phyloP scores from a whole-genome alignment of 495 filamentous ascomycete genomes.

The Hypoxylon fuscum region DNA sequence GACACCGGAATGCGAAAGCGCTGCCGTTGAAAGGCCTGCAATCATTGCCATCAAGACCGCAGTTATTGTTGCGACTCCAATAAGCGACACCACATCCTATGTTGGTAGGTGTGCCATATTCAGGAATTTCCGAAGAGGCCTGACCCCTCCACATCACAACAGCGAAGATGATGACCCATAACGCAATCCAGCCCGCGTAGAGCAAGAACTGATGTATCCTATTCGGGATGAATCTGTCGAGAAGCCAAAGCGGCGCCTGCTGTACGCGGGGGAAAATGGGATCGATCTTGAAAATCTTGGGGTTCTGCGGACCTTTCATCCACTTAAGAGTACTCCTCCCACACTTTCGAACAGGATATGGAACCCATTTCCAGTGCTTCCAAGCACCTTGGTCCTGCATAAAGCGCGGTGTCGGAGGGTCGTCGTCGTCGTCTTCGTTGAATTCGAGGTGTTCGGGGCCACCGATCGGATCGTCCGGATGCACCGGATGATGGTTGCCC shows the following conservation, averaged over 20 bases:
- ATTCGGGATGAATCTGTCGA: conserved; percentile 72
- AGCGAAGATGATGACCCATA: conserved; percentile 79
- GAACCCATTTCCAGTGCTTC: conserved; percentile 56
- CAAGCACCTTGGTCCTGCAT: conserved; percentile 49
- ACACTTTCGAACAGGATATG: conserved; percentile 55
- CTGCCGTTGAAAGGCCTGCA: conserved; percentile 82
- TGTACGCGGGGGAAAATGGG: conserved; percentile 78
- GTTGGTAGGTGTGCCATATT: conserved; percentile 69
- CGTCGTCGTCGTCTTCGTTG: conserved; percentile 39
- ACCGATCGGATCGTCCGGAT: conserved; percentile 37
- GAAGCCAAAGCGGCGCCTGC: conserved; percentile 68
- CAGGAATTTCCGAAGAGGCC: conserved; percentile 70
- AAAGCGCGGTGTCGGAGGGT: conserved; percentile 48
- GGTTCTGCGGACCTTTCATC: conserved; percentile 75
- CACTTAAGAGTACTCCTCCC: conserved; percentile 62
- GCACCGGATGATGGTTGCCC: conserved; percentile 20
- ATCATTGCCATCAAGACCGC: conserved; percentile 79
- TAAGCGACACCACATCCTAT: conserved; percentile 73
- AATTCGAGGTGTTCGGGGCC: conserved; percentile 32
- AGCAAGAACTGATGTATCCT: conserved; percentile 66
- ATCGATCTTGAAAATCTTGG: conserved; percentile 69
- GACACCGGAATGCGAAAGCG: conserved; percentile 79
- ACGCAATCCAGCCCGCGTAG: conserved; percentile 67
- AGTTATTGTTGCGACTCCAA: conserved; percentile 75
- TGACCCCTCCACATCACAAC: conserved; percentile 71